Percentiles rank a stretch among this genome's conserved stretches.
These are phyloP conservation scores for Fraxinus xanthoxyloides DNA, from an alignment of 305 asterid species.

Conservation along the genomic window DNA sequence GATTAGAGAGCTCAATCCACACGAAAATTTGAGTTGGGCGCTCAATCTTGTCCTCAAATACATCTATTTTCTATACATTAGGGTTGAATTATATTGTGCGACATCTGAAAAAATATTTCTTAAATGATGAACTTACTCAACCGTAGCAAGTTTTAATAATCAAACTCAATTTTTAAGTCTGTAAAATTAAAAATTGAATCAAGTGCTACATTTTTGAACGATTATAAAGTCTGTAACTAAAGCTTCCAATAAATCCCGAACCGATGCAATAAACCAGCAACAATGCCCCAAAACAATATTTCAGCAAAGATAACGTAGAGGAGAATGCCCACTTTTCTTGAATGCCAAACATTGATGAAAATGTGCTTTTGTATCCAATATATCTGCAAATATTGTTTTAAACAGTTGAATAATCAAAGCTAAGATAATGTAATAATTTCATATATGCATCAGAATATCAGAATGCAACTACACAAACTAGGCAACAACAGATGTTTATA, in stretches of 20 bases:
- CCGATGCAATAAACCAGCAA: slow-evolving; percentile 57
- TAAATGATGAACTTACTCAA: neutral
- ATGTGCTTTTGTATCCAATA: slow-evolving; percentile 74
- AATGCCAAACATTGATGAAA: slow-evolving; percentile 65
- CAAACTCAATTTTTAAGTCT: neutral
- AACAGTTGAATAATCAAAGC: neutral
- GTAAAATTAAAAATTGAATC: neutral
- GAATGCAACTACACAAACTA: neutral
- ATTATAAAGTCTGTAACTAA: slow-evolving; percentile 17
- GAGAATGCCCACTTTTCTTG: slow-evolving; percentile 59
- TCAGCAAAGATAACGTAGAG: slow-evolving; percentile 70
- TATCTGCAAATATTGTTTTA: slow-evolving; percentile 38
- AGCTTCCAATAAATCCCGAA: slow-evolving; percentile 74
- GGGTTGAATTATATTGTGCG: neutral
- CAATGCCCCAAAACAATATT: slow-evolving; percentile 64
- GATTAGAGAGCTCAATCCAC: neutral
- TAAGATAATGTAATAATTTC: neutral
- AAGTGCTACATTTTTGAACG: neutral
- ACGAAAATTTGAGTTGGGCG: neutral
- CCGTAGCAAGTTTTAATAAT: neutral
- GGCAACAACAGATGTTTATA: neutral
- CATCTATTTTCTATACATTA: neutral
- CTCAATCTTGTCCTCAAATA: neutral
- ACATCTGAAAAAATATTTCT: neutral
- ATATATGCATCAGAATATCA: neutral